Conservation (phyloP, 768 basidiomycete genomes). For the Macrolepiota dolichaula region DNA sequence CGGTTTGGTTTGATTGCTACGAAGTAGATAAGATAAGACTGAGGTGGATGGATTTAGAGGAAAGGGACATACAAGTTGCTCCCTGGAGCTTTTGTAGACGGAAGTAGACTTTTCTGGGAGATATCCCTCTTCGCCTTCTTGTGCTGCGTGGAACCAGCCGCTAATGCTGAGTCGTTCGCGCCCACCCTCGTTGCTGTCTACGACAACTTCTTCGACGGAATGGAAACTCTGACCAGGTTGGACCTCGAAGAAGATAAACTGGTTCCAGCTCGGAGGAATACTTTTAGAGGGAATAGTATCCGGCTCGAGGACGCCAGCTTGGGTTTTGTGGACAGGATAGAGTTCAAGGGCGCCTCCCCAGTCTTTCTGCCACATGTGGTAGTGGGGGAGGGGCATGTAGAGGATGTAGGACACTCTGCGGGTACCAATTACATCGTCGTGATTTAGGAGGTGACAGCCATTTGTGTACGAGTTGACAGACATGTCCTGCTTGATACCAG, state of each 20-base stretch:
- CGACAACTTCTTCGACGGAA: slow-evolving; percentile 95
- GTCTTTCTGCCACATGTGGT: slow-evolving; percentile 76
- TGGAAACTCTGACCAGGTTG: slow-evolving; percentile 96
- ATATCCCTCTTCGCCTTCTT: slow-evolving; percentile 89
- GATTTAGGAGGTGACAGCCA: slow-evolving; percentile 92
- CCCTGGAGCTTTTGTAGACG: slow-evolving; percentile 75
- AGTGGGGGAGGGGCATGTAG: slow-evolving; percentile 83
- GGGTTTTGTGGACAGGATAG: slow-evolving; percentile 68
- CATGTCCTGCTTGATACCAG: slow-evolving; percentile 92
- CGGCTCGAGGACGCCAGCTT: slow-evolving; percentile 68
- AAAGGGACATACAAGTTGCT: slow-evolving; percentile 77
- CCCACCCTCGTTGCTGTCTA: slow-evolving; percentile 68
- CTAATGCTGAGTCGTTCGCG: slow-evolving; percentile 82
- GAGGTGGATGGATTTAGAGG: background rate
- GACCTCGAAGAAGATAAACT: slow-evolving; percentile 87
- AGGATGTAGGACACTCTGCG: slow-evolving; percentile 95
- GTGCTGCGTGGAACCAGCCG: slow-evolving; percentile 95
- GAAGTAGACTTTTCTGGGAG: slow-evolving; percentile 41
- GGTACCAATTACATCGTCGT: slow-evolving; percentile 97
- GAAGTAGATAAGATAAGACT: slow-evolving; percentile 13
- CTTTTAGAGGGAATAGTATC: slow-evolving; percentile 58
- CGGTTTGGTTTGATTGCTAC: slow-evolving; percentile 61
- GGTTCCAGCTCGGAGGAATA: slow-evolving; percentile 84
- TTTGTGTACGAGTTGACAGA: slow-evolving; percentile 89
- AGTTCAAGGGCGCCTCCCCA: slow-evolving; percentile 96